These are phyloP conservation scores for Nicotiana rustica DNA, from an alignment of 305 asterid species.

Conservation along the genomic window DNA sequence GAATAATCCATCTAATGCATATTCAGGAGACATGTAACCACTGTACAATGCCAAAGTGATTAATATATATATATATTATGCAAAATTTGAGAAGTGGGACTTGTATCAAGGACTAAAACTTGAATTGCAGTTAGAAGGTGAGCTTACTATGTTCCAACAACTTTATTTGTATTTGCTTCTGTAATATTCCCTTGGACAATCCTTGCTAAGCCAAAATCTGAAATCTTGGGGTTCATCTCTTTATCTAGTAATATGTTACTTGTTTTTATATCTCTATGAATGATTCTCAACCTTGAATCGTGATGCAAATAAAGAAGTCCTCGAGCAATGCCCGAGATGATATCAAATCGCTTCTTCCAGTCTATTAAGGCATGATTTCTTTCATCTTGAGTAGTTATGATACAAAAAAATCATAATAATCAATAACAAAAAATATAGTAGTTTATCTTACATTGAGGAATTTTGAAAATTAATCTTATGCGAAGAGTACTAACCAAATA, in stretches of 20 bases:
- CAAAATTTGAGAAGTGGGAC: neutral
- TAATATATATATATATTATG: too few species aligned
- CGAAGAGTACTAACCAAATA: constrained; percentile 4
- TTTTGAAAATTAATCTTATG: neutral
- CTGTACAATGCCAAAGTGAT: neutral
- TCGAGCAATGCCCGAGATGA: constrained; percentile 25
- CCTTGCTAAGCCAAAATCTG: constrained; percentile 30
- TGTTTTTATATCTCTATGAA: constrained; percentile 1
- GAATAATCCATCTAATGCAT: too few species aligned
- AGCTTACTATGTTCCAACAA: constrained; percentile 28
- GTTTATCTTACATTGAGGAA: neutral
- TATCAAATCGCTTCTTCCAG: constrained; percentile 13
- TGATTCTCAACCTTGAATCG: neutral
- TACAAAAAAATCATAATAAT: neutral
- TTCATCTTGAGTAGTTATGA: neutral
- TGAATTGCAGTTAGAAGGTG: too few species aligned
- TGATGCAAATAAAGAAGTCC: constrained; percentile 18
- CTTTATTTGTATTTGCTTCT: neutral
- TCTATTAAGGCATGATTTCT: neutral
- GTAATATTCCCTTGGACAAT: neutral
- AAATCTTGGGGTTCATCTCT: constrained; percentile 17
- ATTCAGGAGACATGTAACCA: too few species aligned
- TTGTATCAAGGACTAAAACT: neutral
- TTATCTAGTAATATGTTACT: constrained; percentile 2
- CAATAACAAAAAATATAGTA: neutral